Evolutionary conservation across 2,329 filamentous ascomycete genomes (phyloP), one percentile per base, ranked within the genome.

Genomic region (Ploettnerulaceae sp.): DNA sequence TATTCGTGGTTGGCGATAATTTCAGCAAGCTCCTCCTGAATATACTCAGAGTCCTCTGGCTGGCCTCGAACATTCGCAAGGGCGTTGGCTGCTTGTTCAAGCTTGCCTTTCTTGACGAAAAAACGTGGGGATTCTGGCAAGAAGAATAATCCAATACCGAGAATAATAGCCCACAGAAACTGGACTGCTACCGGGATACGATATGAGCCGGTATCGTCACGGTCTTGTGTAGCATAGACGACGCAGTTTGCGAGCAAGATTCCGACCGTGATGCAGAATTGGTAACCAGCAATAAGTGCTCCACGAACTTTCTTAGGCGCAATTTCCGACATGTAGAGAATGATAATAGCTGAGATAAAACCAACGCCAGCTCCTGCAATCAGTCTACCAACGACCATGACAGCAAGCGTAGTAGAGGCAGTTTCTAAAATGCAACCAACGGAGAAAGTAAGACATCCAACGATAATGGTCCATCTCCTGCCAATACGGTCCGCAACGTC

Each of bases 1-100:
- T 89, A 89, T 69, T 86, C 85, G 68, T 90, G 79, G 75, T 94
- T 95, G 72, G 88, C 88, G 49, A 93, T 76, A 57, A 95, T 87
- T 71, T 94, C 88, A 29, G 83, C 77, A 36, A 93, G 75, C 69
- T 95, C 89, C 52, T 79, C 71, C 69, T 84, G 79, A 68, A 94
- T 82, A 66, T 79, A 89, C 52, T 84, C 76, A 25, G 84, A 90
- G 45, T 86, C 79, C 40, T 68, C 61, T 42, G 83, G 75, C 70
- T 93, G 86, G 49, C 84, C 86, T 63, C 88, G 86, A 21, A 94
- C 77, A 44, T 74, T 75, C 48, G 78, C 69, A 5, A 94, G 76
- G 7, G 80, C 69, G 62, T 35, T 7, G 91, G 76, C n/a, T 79
- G 69, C 3, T 68, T 55, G 50, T 79, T 82, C 77, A 45, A 87